Conservation (phyloP, 2,329 filamentous ascomycete genomes). For the Fusarium globosum region DNA sequence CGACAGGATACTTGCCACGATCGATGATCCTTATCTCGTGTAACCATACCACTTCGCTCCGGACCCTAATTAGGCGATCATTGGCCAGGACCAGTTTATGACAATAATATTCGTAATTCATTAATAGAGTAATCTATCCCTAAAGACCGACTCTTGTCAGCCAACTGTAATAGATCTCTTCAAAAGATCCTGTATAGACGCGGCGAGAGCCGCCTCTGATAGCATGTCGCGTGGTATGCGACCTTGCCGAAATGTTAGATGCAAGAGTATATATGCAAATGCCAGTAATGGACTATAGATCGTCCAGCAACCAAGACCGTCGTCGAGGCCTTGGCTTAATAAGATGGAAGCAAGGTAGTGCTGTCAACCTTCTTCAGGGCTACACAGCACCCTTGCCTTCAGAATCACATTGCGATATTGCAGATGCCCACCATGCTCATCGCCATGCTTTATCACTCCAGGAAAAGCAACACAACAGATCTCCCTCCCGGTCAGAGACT, state of each 20-base stretch:
- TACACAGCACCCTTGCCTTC: constrained; percentile 74
- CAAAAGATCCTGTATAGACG: not conserved
- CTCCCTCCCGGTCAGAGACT: constrained; percentile 61
- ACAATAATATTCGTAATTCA: constrained; percentile 11
- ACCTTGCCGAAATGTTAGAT: not conserved
- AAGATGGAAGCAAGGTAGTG: not conserved
- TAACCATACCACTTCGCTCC: not conserved
- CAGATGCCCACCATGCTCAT: constrained; percentile 71
- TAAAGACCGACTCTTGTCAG: not conserved
- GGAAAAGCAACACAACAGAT: constrained; percentile 74
- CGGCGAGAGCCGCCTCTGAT: not conserved
- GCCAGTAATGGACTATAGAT: not conserved
- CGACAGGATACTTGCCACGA: not conserved
- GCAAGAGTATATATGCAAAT: not conserved
- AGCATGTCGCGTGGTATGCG: not conserved
- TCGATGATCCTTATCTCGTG: not conserved
- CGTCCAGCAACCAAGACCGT: not conserved
- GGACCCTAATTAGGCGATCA: not conserved
- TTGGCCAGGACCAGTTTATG: not conserved
- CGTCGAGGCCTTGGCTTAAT: not conserved
- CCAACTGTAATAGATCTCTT: not conserved
- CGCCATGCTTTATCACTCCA: constrained; percentile 71
- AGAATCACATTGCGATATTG: constrained; percentile 72
- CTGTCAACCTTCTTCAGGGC: constrained; percentile 51
- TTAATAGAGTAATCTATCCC: constrained; percentile 10